Evolutionary conservation across 805 yeast genomes (phyloP).

Genomic region (Nakazawaea ernobii): DNA sequence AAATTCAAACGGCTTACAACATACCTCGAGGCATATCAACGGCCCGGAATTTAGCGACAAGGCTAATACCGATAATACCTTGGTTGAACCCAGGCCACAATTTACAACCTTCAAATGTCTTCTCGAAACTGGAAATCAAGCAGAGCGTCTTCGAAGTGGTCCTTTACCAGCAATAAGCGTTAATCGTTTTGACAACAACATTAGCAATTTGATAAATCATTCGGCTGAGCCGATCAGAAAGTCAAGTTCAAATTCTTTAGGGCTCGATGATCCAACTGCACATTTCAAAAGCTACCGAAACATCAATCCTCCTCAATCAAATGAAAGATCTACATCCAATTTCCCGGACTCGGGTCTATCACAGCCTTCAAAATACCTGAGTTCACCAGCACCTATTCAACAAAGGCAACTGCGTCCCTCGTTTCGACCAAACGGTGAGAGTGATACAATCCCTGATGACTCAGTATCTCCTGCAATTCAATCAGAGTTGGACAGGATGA

Average conservation of each 20-base stretch:
- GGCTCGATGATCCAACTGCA: not conserved
- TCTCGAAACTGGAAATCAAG: not conserved
- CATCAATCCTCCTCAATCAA: conserved; percentile 4
- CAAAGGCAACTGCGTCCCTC: not conserved
- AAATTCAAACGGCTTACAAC: not conserved
- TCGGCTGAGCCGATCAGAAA: not conserved
- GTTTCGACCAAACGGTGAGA: not conserved
- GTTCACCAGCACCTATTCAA: not conserved
- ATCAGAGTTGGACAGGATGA: conserved; percentile 28
- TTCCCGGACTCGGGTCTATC: not conserved
- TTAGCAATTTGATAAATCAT: conserved; percentile 1
- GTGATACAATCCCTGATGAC: not conserved
- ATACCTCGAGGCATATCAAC: no score
- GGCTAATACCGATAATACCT: not conserved
- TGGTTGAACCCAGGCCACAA: not conserved
- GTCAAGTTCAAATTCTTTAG: not conserved
- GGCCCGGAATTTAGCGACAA: not conserved
- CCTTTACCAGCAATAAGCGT: no score
- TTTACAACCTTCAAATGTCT: no score
- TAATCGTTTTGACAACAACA: not conserved
- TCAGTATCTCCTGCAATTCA: conserved; percentile 1
- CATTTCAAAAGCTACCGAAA: not conserved
- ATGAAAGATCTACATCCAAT: conserved; percentile 1
- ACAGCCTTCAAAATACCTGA: not conserved
- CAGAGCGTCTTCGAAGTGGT: not conserved